Evolutionary conservation across 768 basidiomycete genomes (phyloP).

Genomic region (Russula earlei): DNA sequence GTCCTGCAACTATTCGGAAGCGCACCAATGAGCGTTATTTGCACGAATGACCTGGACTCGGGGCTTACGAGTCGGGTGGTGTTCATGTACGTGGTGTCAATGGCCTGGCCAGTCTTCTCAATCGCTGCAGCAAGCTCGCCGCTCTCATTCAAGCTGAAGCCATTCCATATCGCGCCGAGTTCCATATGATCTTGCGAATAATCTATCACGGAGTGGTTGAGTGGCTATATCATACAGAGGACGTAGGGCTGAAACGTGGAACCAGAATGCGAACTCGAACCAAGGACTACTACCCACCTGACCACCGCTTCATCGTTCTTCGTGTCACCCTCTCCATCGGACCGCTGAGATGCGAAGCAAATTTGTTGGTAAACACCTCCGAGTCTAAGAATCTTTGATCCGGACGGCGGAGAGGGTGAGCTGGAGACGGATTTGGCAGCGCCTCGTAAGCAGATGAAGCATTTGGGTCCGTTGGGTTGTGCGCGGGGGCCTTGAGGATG

Average conservation of each 20-base stretch:
- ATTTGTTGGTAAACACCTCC: constrained; percentile 92
- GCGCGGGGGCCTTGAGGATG: constrained; percentile 87
- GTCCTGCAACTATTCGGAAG: constrained; percentile 62
- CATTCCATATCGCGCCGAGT: constrained; percentile 85
- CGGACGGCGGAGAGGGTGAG: constrained; percentile 81
- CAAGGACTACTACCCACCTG: constrained; percentile 43
- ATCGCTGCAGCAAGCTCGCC: constrained; percentile 69
- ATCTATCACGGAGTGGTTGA: constrained; percentile 35
- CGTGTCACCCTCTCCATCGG: constrained; percentile 97
- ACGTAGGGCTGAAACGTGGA: not conserved
- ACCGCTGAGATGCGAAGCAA: constrained; percentile 82
- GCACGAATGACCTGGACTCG: not conserved
- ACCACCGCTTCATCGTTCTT: constrained; percentile 88
- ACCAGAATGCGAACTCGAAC: not conserved
- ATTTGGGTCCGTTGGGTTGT: constrained; percentile 80
- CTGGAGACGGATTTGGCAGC: constrained; percentile 81
- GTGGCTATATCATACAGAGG: not conserved
- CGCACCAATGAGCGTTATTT: not conserved
- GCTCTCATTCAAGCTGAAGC: constrained; percentile 82
- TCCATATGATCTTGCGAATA: constrained; percentile 82
- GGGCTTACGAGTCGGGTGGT: constrained; percentile 74
- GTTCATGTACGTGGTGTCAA: constrained; percentile 88
- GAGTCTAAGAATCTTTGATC: constrained; percentile 96
- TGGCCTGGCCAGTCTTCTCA: constrained; percentile 95
- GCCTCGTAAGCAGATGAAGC: constrained; percentile 68